Conservation (phyloP, 2,329 filamentous ascomycete species). For the Fusarium fujikuroi region DNA sequence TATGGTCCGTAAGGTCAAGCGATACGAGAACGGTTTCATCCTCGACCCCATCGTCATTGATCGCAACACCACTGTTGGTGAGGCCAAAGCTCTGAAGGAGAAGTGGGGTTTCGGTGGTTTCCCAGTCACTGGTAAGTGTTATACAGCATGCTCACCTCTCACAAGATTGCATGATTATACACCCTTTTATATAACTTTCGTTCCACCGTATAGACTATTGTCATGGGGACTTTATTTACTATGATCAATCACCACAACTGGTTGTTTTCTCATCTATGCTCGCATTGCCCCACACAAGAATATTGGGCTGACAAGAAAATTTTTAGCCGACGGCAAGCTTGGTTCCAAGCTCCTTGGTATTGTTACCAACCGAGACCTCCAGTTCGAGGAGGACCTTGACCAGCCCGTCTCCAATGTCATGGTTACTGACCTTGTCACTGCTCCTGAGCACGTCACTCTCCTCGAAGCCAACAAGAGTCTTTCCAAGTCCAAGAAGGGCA, state of each 20-base stretch:
- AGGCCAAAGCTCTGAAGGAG: conserved; percentile 93
- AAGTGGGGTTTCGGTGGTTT: conserved; percentile 99
- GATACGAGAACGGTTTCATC: conserved; percentile 99
- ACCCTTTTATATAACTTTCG: conserved; percentile 97
- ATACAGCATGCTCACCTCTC: conserved; percentile 7
- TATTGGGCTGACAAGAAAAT: conserved; percentile 37
- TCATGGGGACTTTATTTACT: conserved; percentile 76
- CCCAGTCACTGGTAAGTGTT: conserved; percentile 91
- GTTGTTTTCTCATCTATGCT: conserved; percentile 13
- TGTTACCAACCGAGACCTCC: conserved; percentile 96
- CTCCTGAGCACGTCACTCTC: conserved; percentile 82
- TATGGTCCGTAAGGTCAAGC: conserved; percentile 99
- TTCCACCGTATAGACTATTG: conserved; percentile 95
- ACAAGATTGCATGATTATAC: conserved; percentile 77
- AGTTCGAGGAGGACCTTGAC: conserved; percentile 84
- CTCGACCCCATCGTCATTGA: conserved; percentile 93
- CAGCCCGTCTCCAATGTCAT: conserved; percentile 88
- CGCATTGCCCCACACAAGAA: conserved; percentile 24
- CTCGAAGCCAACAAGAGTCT: conserved; percentile 92
- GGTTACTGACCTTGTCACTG: conserved; percentile 94
- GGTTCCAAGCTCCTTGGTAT: conserved; percentile 97
- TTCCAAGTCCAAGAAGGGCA: conserved; percentile 97
- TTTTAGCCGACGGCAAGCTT: conserved; percentile 85
- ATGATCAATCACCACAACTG: conserved; percentile 46
- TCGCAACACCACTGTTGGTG: conserved; percentile 86